A percentile compares a stretch with the other conserved stretches of the same genome.
Evolutionary conservation across 2,329 filamentous ascomycete genomes (phyloP).

Genomic region (Ceratocystiopsis brevicomis): DNA sequence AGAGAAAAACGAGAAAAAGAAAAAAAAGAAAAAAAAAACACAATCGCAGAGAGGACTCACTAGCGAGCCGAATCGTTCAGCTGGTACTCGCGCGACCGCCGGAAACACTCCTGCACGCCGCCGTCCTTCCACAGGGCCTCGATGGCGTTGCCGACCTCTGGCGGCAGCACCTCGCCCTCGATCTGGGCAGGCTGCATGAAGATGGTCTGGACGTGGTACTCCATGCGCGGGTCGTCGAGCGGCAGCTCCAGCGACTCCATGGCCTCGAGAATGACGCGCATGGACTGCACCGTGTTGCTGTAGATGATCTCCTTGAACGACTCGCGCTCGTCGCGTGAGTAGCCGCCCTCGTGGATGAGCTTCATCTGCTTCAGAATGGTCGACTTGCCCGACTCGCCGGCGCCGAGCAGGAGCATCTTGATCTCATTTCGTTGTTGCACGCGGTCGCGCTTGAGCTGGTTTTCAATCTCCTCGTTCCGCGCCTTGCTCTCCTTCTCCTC

Average conservation of each 20-base stretch:
- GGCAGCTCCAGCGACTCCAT: slow-evolving; percentile 59
- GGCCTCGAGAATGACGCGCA: slow-evolving; percentile 50
- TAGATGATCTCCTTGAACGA: slow-evolving; percentile 56
- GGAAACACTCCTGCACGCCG: slow-evolving; percentile 88
- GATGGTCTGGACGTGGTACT: slow-evolving; percentile 95
- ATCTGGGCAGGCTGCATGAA: slow-evolving; percentile 98
- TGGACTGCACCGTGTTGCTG: slow-evolving; percentile 51
- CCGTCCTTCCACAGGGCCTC: slow-evolving; percentile 83
- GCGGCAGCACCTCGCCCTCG: slow-evolving; percentile 83
- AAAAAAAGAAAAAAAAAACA: not conserved
- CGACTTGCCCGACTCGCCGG: slow-evolving; percentile 93
- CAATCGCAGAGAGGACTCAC: slow-evolving; percentile 24
- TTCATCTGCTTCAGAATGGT: slow-evolving; percentile 97
- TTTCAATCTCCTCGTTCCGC: slow-evolving; percentile 99
- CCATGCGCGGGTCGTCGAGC: slow-evolving; percentile 76
- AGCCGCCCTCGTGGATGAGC: slow-evolving; percentile 96
- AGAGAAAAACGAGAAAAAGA: not conserved
- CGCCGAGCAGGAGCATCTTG: slow-evolving; percentile 97
- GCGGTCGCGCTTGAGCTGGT: slow-evolving; percentile 95
- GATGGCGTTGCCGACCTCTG: slow-evolving; percentile 84
- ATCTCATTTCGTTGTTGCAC: slow-evolving; percentile 99
- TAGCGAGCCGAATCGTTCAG: slow-evolving; percentile 93
- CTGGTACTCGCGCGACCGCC: slow-evolving; percentile 87
- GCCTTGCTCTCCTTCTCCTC: slow-evolving; percentile 99
- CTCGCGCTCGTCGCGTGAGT: slow-evolving; percentile 71